Evolutionary conservation across 805 yeast species (phyloP).

Genomic region (Candida coquimbonensis): DNA sequence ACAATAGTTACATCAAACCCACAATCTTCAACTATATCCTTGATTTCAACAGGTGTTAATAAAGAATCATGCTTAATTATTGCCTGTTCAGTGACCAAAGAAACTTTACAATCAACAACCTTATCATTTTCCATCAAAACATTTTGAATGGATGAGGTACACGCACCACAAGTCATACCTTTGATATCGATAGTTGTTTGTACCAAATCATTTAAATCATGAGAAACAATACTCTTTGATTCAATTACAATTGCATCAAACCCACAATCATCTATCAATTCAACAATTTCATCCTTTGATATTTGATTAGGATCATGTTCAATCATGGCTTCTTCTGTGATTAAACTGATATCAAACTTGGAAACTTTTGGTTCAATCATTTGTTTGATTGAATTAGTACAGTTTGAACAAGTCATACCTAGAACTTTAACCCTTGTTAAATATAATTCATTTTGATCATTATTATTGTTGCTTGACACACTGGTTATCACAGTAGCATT

Average conservation of each 20-base stretch:
- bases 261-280: constrained; percentile 67
- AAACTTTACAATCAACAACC: constrained; percentile 51
- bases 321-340: constrained; percentile 68
- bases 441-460: neutral
- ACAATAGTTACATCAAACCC: constrained; percentile 55
- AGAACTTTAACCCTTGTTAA: constrained; percentile 12
- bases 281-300: constrained; percentile 31
- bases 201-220: neutral
- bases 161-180: constrained; percentile 27
- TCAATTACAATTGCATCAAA: constrained; percentile 42
- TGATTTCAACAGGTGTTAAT: constrained; percentile 29
- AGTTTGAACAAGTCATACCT: constrained; percentile 93
- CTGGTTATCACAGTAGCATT: constrained; percentile 13
- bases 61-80: constrained; percentile 39
- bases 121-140: constrained; percentile 45
- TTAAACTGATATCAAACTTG: constrained; percentile 56
- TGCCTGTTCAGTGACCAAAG: constrained; percentile 74
- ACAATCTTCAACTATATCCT: constrained; percentile 59
- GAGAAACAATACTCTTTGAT: neutral
- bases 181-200: constrained; percentile 8
- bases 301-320: constrained; percentile 32
- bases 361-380: constrained; percentile 44
- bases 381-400: constrained; percentile 57
- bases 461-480: neutral
- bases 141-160: constrained; percentile 52